phyloP scores from a whole-genome alignment of 1,284 basidiomycete species.

The Apiotrichum siamense region DNA sequence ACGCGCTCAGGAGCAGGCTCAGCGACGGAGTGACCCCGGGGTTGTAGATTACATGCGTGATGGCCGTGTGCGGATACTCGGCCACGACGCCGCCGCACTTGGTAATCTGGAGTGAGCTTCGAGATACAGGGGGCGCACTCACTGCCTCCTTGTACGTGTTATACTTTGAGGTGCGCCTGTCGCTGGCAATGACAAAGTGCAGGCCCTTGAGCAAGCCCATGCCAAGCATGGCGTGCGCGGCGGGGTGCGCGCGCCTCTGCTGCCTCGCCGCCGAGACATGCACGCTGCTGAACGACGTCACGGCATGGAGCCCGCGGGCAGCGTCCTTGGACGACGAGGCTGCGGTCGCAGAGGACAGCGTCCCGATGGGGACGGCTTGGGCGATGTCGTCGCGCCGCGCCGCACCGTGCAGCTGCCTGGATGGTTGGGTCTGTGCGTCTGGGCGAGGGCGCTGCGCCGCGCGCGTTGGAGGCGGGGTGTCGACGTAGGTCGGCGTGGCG shows the following conservation, averaged over 20 bases:
- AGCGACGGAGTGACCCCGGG: slow-evolving; percentile 12
- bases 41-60: slow-evolving; percentile 41
- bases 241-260: slow-evolving; percentile 1
- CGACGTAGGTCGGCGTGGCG: no score
- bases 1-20: slow-evolving; percentile 18
- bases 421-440: no score
- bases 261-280: slow-evolving; percentile 2
- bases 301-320: no score
- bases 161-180: slow-evolving; percentile 20
- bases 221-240: background rate
- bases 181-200: slow-evolving; percentile 32
- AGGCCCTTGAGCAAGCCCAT: slow-evolving; percentile 31
- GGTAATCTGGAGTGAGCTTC: slow-evolving; percentile 19
- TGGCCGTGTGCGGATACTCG: slow-evolving; percentile 36
- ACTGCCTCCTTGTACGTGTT: slow-evolving; percentile 32
- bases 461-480: no score
- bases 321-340: no score
- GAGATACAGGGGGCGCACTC: background rate
- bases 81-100: slow-evolving; percentile 31
- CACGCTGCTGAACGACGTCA: no score
- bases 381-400: no score
- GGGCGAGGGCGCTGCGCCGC: no score
- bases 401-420: no score
- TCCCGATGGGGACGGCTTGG: no score
- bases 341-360: no score